Conservation (phyloP, 2,329 filamentous ascomycete genomes). For the Septoria petroselini region DNA sequence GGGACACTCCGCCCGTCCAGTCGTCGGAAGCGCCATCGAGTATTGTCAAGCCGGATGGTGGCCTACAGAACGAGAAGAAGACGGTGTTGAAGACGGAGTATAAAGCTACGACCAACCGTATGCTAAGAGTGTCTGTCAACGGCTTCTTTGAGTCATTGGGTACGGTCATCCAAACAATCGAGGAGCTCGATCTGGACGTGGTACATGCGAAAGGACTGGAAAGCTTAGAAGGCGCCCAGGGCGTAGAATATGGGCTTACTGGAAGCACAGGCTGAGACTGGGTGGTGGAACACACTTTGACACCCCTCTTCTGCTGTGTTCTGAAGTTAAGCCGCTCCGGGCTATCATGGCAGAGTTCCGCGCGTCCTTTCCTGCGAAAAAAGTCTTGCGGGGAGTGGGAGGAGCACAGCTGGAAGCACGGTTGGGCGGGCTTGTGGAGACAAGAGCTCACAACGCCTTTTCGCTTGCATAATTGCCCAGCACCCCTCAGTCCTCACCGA, state of each 20-base stretch:
- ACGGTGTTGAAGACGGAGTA: conserved; percentile 71
- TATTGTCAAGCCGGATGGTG: conserved; percentile 19
- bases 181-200: conserved; percentile 82
- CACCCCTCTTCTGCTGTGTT: too few relatives aligned
- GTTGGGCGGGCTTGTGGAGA: too few relatives aligned
- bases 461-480: too few relatives aligned
- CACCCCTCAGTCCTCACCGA: too few relatives aligned
- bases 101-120: conserved; percentile 85
- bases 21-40: conserved; percentile 6
- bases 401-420: too few relatives aligned
- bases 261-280: conserved; percentile 27
- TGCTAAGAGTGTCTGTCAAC: conserved; percentile 94
- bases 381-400: too few relatives aligned
- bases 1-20: conserved; percentile 10
- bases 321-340: too few relatives aligned
- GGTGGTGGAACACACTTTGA: background rate
- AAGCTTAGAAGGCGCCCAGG: conserved; percentile 41
- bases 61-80: conserved; percentile 38
- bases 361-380: too few relatives aligned
- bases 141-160: conserved; percentile 89
- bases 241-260: conserved; percentile 40
- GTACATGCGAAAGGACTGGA: conserved; percentile 51
- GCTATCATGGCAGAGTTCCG: too few relatives aligned
- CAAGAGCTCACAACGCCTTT: too few relatives aligned
- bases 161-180: conserved; percentile 84